Conservation (phyloP, 352 stramenopile species). For the Globisporangium ultimum region DNA sequence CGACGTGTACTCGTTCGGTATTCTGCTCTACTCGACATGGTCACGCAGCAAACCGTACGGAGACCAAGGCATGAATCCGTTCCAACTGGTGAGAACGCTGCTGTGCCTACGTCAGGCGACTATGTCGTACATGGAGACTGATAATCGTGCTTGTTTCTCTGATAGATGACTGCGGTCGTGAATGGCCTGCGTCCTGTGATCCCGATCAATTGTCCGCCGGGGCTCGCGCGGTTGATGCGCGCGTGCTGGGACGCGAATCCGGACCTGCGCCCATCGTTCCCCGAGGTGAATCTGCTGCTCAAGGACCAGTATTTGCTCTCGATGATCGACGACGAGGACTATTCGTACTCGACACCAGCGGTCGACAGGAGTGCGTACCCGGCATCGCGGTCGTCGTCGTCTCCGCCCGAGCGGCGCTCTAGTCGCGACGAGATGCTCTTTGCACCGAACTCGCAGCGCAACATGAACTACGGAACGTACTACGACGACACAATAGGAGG, state of each 20-base stretch:
- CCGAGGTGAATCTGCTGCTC: constrained; percentile 73
- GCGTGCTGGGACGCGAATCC: constrained; percentile 80
- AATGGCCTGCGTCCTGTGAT: constrained; percentile 84
- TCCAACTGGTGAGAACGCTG: constrained; percentile 64
- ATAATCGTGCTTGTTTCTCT: constrained; percentile 6
- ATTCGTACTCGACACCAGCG: constrained; percentile 33
- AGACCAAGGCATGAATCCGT: constrained; percentile 89
- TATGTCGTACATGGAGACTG: constrained; percentile 2
- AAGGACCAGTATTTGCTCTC: constrained; percentile 75
- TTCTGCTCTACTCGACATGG: constrained; percentile 86
- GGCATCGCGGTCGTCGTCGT: constrained; percentile 29
- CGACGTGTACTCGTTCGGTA: constrained; percentile 85
- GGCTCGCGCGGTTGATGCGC: constrained; percentile 75
- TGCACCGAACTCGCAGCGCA: constrained; percentile 11
- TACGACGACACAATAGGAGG: constrained; percentile 8
- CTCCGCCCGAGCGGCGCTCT: constrained; percentile 18
- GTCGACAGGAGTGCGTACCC: constrained; percentile 24
- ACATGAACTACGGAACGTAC: constrained; percentile 25
- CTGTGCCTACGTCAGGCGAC: neutral
- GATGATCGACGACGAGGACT: constrained; percentile 51
- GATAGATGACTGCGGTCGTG: constrained; percentile 85
- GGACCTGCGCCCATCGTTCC: constrained; percentile 66
- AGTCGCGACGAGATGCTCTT: constrained; percentile 34
- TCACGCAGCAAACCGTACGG: constrained; percentile 85
- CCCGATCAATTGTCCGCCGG: constrained; percentile 73